A percentile compares a stretch with the other conserved stretches of the same genome.
These are phyloP conservation scores for Pecoramyces ruminantium DNA, from an alignment of 192 early-diverging fungal genomes.

Conservation along the genomic window DNA sequence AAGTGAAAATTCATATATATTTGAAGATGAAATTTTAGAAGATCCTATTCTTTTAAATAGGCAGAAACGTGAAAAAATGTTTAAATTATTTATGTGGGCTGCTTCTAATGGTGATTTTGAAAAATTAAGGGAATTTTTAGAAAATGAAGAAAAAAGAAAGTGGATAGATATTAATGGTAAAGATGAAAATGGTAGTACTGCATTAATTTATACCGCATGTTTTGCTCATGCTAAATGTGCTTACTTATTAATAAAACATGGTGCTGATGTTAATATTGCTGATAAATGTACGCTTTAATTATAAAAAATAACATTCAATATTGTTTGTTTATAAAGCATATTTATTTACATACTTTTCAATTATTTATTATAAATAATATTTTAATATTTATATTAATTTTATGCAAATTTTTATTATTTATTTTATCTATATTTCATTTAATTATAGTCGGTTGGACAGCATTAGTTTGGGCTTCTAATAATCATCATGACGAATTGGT, in stretches of 20 bases:
- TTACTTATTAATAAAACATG: slow-evolving; percentile 45
- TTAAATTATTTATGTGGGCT: slow-evolving; percentile 36
- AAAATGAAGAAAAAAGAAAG: slow-evolving; percentile 17
- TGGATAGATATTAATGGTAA: slow-evolving; percentile 58
- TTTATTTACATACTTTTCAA: neutral
- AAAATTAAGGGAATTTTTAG: slow-evolving; percentile 40
- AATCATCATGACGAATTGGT: slow-evolving; percentile 61
- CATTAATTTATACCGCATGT: slow-evolving; percentile 73
- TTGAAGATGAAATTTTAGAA: neutral
- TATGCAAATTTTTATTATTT: neutral
- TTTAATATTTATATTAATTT: neutral
- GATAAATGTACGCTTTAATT: slow-evolving; percentile 52
- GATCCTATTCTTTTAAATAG: neutral
- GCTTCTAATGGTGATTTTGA: slow-evolving; percentile 56
- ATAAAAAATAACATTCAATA: neutral
- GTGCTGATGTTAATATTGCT: slow-evolving; percentile 53
- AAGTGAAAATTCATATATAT: neutral
- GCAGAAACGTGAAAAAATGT: neutral
- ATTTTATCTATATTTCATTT: neutral
- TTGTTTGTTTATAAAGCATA: neutral
- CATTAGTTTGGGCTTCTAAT: slow-evolving; percentile 78
- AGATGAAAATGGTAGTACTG: slow-evolving; percentile 75
- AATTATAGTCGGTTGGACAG: slow-evolving; percentile 57
- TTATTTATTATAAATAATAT: too few species aligned
- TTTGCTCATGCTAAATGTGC: slow-evolving; percentile 67